Evolutionary conservation across 2,329 filamentous ascomycete genomes (phyloP), one percentile per base, ranked within the genome.

Genomic region (Kalaharituber pfeilii): DNA sequence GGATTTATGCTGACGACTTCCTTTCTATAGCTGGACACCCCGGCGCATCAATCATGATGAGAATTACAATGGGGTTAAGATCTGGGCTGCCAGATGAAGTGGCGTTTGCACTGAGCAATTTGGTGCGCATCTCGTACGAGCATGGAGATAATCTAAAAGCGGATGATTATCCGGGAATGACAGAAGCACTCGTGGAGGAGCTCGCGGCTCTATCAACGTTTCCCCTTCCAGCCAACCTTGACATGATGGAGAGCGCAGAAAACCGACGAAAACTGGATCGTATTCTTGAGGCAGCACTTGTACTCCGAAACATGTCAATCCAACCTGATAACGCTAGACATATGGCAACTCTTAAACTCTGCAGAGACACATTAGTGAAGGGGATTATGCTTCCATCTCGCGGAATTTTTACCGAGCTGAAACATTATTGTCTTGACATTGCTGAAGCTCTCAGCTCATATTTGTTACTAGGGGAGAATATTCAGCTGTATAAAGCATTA

Each of bases 81-180:
- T 94, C 86, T 13, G 79, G 79, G 2, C 78, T 94, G 25, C 76
- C 77, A 2, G 76, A 81, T 11, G 89, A 98, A 66, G 84, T 95
- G 63, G 81, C 86, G n/a, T 96, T 93, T 69, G 89, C 87, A 0
- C 72, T 96, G 9, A 86, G 94, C 63, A 89, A 96, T 64, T 71
- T 96, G 3, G 87, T 96, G 56, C 94, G 94, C 66, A 95, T 96
- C 26, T 95, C 88, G 0, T 91, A 82, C 65, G 88, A 96, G 67
- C 79, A 88, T 44, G 89, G 89, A 47, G 91, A 96, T 66, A 94
- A 94, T 68, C 95, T 94, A 69, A 84, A 86, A 57, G 95, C 96
- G 61, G 87, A 94, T 62, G 84, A 86, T 4, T 96, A 95, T 62
- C 82, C 85, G 1, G 82, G 86, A 8, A 75, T 98, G 26, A 86